Evolutionary conservation across 352 stramenopile species (phyloP), one percentile per base, ranked within the genome.

Genomic region (Phytophthora aleatoria): DNA sequence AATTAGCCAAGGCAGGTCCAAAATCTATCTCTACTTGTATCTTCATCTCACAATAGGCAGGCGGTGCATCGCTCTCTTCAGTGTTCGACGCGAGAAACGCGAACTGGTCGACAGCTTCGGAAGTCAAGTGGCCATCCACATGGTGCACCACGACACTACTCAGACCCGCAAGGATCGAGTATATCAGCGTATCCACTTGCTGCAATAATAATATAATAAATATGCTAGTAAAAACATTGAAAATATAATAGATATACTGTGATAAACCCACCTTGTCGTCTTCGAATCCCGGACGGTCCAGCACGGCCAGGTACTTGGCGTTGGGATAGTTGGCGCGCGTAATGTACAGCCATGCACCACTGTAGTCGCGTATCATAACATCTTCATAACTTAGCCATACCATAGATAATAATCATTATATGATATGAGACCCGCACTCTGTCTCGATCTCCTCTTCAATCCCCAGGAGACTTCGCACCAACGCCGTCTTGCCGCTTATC

Each of bases 101-200:
- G n/a, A 94, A 92, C 9, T 70, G 45, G 1, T 76, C 72, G 20
- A 94, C 59, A n/a, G 76, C 65, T 41, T 81, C 77, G 7, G 71
- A 41, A 7, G 76, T 83, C 33, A 94, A 64, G 8, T 76, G 70
- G 1, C 82, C 82, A 38, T 85, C 64, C 5, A 90, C 77, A 48
- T 87, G 68, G 43, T 94, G 81, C 48, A 94, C 72, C 26, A 91
- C 83, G 26, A 90, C 81, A 64, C 85, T 92, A 61, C 85, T 94
- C 30, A 94, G 42, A 1, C 76, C 77, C 1, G 74, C 61, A 10
- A 94, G 66, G 52, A 94, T 85, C 30, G 69, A 78, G 50, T 94
- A 94, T 45, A 92, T 50, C 28, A 92, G 47, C 16, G 60, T 59
- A 33, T 94, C 82, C 28, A 87, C 16, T 28, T 72, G 41, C 85